These are phyloP conservation scores for Scedosporium dehoogii DNA, from an alignment of 2,329 filamentous ascomycete genomes.

Conservation along the genomic window DNA sequence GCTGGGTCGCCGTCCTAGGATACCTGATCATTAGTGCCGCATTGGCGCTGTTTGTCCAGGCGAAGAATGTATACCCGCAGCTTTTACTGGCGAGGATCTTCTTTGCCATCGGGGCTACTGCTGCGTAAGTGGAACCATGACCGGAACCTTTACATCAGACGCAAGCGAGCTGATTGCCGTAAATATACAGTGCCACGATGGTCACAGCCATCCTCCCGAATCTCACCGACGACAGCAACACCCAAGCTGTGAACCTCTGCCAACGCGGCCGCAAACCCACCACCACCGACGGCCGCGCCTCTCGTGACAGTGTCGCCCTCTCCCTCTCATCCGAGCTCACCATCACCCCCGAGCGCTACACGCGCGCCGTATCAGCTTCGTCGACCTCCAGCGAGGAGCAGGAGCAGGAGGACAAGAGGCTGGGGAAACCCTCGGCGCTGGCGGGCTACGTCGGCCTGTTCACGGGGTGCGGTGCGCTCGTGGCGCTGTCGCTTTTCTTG, in stretches of 20 bases:
- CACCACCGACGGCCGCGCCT: slow-evolving; percentile 20
- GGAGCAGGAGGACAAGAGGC: slow-evolving; percentile 16
- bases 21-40: slow-evolving; percentile 74
- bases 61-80: slow-evolving; percentile 78
- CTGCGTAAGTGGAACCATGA: slow-evolving; percentile 45
- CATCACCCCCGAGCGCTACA: slow-evolving; percentile 58
- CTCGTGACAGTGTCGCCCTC: slow-evolving; percentile 46
- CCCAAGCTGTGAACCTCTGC: slow-evolving; percentile 14
- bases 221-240: slow-evolving; percentile 42
- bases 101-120: slow-evolving; percentile 88
- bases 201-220: slow-evolving; percentile 87
- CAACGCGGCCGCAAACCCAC: slow-evolving; percentile 17
- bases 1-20: slow-evolving; percentile 63
- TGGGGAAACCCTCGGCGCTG: slow-evolving; percentile 47
- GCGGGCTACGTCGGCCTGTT: slow-evolving; percentile 88
- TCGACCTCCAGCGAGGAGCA: slow-evolving; percentile 9
- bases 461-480: slow-evolving; percentile 81
- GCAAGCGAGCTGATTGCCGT: slow-evolving; percentile 1
- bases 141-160: not conserved
- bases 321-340: slow-evolving; percentile 67
- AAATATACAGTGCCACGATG: slow-evolving; percentile 64
- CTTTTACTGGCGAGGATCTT: slow-evolving; percentile 73
- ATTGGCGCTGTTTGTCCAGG: slow-evolving; percentile 74
- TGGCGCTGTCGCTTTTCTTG: slow-evolving; percentile 74
- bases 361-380: slow-evolving; percentile 20